Base-by-base conservation (phyloP, 768 basidiomycete species). In the Mycena latifolia region DNA sequence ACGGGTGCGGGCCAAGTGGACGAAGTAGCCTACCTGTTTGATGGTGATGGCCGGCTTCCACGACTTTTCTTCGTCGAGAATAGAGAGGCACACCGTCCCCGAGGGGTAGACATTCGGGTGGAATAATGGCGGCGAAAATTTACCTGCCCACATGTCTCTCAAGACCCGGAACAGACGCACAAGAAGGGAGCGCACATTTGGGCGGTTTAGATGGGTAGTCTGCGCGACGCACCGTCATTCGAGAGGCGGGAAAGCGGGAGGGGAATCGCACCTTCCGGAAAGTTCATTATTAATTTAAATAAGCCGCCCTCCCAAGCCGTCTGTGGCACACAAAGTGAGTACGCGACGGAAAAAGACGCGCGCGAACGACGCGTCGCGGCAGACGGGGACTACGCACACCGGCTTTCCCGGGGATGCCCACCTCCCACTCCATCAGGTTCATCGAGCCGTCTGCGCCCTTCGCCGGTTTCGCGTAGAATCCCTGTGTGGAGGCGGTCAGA, bases 41-140 rank as follows among this genome's bases (percentile, higher is more conserved):
- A 99, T 96, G 2, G 98, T 99, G 72, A 99, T 98, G 9, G 96
- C 94, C 27, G 98, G 96, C 76, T 98, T 98, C 98, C 98, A 99
- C 1, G 91, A 92, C 77, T 99, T 99, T 80, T 99, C 98, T 76
- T 99, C 98, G 74, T 99, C 97, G 58, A 99, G 81, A 74, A 99
- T 99, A 14, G 96, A 98, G 29, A 99, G 84, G 77, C 97, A 99
- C 50, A 99, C 96, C 22, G 98, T 99, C 27, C 98, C 98, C 31
- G 97, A 99, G 0, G 98, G 98, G 76, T 98, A 99, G 59, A 99
- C 96, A 76, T 99, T 99, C 28, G 97, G 96, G 76, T 99, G 97
- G 82, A 98, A 98, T 53, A 99, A 82, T 37, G 97, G 92, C 2
- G 97, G 98, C 1, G 89, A 83, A 80, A 98, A 99, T 90, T 99